Percentiles rank a stretch among this genome's conserved stretches.
phyloP scores from a whole-genome alignment of 2,329 filamentous ascomycete species.

The Claviceps sp. region DNA sequence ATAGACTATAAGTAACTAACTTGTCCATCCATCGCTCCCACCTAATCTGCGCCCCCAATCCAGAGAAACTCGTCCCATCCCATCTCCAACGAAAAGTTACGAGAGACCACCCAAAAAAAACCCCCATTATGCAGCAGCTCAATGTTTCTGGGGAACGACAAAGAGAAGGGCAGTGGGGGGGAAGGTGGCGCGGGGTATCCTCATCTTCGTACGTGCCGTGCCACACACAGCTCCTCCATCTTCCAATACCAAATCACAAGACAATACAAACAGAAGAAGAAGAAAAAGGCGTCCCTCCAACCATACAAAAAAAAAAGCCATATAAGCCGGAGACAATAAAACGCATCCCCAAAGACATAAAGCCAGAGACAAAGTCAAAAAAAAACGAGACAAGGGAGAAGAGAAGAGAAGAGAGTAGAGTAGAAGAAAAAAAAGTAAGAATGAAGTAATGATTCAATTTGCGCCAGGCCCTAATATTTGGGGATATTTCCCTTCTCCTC shows the following conservation, averaged over 20 bases:
- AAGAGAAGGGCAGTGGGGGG: not conserved
- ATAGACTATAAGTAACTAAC: not conserved
- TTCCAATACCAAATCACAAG: not conserved
- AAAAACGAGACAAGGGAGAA: not conserved
- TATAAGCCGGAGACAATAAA: too few species aligned
- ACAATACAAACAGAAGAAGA: not conserved
- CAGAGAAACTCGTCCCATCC: not conserved
- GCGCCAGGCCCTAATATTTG: slow-evolving; percentile 1
- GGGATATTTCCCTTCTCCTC: not conserved
- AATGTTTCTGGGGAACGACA: not conserved
- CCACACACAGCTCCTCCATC: not conserved
- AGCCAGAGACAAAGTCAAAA: too few species aligned
- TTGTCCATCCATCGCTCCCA: not conserved
- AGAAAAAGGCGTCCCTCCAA: not conserved
- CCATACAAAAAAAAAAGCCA: not conserved
- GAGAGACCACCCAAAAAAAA: slow-evolving; percentile 1
- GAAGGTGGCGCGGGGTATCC: slow-evolving; percentile 1
- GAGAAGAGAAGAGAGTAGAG: not conserved
- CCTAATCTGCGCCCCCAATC: slow-evolving; percentile 2
- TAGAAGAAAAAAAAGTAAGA: not conserved
- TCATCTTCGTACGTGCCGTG: not conserved
- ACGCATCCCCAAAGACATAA: too few species aligned
- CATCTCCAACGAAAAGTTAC: not conserved
- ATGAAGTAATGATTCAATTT: not conserved
- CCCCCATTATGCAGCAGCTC: slow-evolving; percentile 1